Evolutionary conservation across 257 asterid genomes (phyloP).

Genomic region (Solanum rostratum): DNA sequence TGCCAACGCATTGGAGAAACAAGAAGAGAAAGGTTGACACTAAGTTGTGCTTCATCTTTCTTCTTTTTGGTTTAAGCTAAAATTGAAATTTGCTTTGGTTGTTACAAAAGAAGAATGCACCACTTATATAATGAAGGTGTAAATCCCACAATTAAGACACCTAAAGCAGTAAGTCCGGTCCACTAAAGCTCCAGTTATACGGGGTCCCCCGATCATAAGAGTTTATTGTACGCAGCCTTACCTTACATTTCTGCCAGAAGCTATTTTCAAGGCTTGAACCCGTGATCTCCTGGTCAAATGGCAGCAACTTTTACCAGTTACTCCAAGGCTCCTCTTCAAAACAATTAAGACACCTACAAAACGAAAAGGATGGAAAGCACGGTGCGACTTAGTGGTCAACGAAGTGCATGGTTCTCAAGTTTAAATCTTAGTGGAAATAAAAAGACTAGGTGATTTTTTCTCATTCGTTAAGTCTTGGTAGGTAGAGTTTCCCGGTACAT

Average conservation of each 20-base stretch:
- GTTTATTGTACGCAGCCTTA: no score
- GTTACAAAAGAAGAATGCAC: background rate
- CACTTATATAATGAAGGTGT: background rate
- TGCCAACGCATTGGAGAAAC: slow-evolving; percentile 1
- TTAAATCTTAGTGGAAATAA: background rate
- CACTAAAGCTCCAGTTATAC: no score
- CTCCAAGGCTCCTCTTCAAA: no score
- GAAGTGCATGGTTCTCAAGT: background rate
- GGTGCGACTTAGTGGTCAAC: background rate
- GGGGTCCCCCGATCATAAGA: no score
- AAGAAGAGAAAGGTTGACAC: slow-evolving; percentile 5
- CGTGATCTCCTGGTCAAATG: no score
- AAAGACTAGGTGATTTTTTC: background rate
- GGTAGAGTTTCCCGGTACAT: background rate
- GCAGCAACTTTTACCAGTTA: no score
- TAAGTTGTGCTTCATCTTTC: background rate
- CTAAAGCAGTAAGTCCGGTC: no score
- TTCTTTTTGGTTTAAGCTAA: background rate
- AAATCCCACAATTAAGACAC: background rate
- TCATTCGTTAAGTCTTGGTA: background rate
- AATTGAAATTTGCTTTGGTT: background rate
- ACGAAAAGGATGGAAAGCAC: background rate
- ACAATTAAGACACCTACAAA: background rate
- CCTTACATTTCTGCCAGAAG: no score
- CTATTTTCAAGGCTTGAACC: no score